Base-by-base conservation (phyloP, 2,329 filamentous ascomycete species). In the Periglandula ipomoeae region DNA sequence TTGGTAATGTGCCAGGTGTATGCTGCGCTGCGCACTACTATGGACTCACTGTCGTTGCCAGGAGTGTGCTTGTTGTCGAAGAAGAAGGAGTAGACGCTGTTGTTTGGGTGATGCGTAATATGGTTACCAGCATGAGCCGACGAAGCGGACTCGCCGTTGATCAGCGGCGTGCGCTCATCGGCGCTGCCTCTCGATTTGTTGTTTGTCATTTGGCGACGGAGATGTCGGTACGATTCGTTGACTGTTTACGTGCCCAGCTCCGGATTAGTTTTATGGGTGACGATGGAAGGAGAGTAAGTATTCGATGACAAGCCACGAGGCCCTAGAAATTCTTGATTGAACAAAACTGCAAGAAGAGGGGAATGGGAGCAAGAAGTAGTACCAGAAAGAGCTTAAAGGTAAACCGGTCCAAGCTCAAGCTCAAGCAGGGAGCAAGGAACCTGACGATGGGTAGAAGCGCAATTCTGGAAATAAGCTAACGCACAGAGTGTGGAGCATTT, bases 1-100 rank as follows among this genome's bases (percentile, higher is more conserved):
- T 81, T 81, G 57, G 68, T 65, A 53, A 79, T 65, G 55, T 81
- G 78, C 73, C 75, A 80, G 19, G 65, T 58, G 49, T 74, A 69
- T 27, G 75, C 75, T 8, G 70, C 63, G 53, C 64, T 69, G 52
- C 68, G 70, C 23, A 79, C 61, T 48, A 67, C 61, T 20, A 65
- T 52, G 51, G 73, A 78, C 17, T 68, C 55, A 58, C 70, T 75
- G 49, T 79, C 65, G 48, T 66, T 66, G 44, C 78, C 78, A 1
- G 78, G 78, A 1, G 75, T 81, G 51, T 69, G 62, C 22, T 65
- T 67, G 42, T 63, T 59, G 54, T 78, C 69, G 56, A 78, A 68
- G 53, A 82, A 69, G 59, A 81, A 75, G 17, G 62, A 56, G 45
- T 58, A 58, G 54, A 58, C 56, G 41, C 47, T 48, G 27, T 53